Conservation (phyloP, 345 rosid species). For the Corymbia maculata region DNA sequence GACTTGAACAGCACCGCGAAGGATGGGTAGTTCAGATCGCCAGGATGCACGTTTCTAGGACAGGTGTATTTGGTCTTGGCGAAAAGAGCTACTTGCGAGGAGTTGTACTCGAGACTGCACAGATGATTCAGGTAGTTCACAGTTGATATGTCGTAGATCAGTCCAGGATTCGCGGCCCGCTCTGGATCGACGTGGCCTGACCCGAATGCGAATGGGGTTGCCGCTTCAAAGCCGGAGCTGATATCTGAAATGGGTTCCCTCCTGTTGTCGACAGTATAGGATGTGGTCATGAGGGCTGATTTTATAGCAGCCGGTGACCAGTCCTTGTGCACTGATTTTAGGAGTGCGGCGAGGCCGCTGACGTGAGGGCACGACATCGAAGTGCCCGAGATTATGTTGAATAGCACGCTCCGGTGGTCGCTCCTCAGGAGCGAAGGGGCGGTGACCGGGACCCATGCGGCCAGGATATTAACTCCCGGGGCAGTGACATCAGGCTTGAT, state of each 20-base stretch:
- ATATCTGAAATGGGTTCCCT: conserved; percentile 16
- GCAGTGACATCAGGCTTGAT: conserved; percentile 79
- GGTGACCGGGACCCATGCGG: conserved; percentile 57
- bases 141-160: conserved; percentile 30
- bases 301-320: conserved; percentile 90
- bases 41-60: conserved; percentile 10
- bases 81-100: conserved; percentile 19
- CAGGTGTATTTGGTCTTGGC: conserved; percentile 16
- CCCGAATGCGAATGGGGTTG: conserved; percentile 36
- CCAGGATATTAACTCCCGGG: conserved; percentile 72
- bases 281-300: conserved; percentile 86
- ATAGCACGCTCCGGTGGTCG: conserved; percentile 50
- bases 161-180: conserved; percentile 44
- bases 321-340: conserved; percentile 48
- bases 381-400: conserved; percentile 74
- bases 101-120: conserved; percentile 37
- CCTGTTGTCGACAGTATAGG: conserved; percentile 41
- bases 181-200: conserved; percentile 56
- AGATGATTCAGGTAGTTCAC: conserved; percentile 29
- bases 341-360: conserved; percentile 64
- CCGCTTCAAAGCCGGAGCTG: conserved; percentile 1
- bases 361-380: conserved; percentile 91
- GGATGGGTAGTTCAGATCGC: conserved; percentile 53
- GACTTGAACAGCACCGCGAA: conserved; percentile 31
- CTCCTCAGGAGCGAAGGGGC: conserved; percentile 35